A percentile compares a stretch with the other conserved stretches of the same genome.
phyloP scores from a whole-genome alignment of 2,329 filamentous ascomycete genomes.

The Colletotrichum sp. region DNA sequence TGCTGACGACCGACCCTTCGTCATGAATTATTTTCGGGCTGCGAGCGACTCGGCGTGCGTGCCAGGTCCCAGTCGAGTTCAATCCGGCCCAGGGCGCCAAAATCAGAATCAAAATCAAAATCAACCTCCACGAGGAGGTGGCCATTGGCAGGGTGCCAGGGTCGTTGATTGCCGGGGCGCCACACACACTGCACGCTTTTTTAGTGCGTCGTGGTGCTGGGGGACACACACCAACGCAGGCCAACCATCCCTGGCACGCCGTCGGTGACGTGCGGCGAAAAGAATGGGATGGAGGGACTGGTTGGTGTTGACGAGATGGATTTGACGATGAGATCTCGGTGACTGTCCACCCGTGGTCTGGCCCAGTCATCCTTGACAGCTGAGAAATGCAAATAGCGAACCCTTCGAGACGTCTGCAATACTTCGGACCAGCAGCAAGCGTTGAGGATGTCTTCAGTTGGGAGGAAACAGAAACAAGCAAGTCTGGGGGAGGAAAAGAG shows the following conservation, averaged over 20 bases:
- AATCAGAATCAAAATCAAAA: not conserved
- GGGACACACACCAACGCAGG: not conserved
- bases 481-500: not conserved
- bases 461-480: not conserved
- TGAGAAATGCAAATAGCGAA: not conserved
- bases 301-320: not conserved
- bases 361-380: not conserved
- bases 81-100: not conserved
- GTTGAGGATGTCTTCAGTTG: not conserved
- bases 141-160: not conserved
- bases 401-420: not conserved
- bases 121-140: not conserved
- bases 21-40: not conserved
- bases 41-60: not conserved
- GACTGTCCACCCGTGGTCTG: not conserved
- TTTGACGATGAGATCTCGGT: not conserved
- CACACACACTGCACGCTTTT: not conserved
- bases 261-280: not conserved
- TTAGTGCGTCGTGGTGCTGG: not conserved
- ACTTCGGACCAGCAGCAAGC: not conserved
- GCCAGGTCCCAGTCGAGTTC: not conserved
- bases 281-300: not conserved
- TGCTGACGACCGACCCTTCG: not conserved
- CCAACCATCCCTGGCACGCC: not conserved
- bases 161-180: not conserved